Conservation (phyloP, 73 alveolate species). For the Tetrahymena malaccensis region DNA sequence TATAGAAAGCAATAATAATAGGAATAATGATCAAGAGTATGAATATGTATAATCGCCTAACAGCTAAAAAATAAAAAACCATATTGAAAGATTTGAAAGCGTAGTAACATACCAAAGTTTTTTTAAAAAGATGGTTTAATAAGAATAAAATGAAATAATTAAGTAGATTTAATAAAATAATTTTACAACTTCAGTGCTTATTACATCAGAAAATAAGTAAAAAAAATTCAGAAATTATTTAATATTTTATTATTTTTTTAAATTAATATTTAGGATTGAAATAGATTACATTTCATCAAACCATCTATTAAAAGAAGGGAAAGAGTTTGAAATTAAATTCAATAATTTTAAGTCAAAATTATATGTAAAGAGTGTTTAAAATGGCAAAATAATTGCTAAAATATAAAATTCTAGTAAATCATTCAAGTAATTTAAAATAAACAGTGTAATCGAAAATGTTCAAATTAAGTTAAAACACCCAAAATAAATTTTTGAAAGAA, state of each 20-base stretch:
- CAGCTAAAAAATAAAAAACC: neutral
- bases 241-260: neutral
- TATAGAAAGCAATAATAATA: too few species aligned
- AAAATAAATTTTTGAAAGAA: neutral
- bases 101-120: too few species aligned
- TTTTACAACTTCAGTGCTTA: neutral
- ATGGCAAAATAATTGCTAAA: neutral
- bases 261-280: neutral
- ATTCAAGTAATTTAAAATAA: neutral
- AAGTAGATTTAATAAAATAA: neutral
- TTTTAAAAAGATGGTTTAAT: too few species aligned
- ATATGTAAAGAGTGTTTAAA: neutral
- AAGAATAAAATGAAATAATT: neutral
- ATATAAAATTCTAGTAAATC: neutral
- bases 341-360: neutral
- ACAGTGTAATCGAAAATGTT: neutral
- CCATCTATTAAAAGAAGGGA: neutral
- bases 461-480: neutral
- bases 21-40: too few species aligned
- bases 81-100: too few species aligned
- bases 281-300: neutral
- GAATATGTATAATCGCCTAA: too few species aligned
- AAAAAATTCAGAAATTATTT: neutral
- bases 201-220: neutral
- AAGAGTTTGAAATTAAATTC: neutral